Evolutionary conservation across 1,139 yeast species (phyloP).

Genomic region (Saccharomyces hybrid): DNA sequence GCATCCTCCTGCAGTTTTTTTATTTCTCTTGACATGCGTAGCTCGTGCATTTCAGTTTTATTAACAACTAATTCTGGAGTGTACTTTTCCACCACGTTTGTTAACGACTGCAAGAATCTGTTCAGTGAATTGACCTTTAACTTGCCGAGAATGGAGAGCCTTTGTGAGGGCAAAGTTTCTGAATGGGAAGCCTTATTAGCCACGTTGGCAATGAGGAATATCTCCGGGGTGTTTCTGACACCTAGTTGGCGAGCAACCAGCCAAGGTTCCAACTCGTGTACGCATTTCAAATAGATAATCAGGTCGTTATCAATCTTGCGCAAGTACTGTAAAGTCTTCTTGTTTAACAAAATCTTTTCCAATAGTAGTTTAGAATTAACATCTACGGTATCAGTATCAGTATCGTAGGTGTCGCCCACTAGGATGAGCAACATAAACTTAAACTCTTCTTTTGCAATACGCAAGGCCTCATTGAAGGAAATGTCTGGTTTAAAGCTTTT

Average conservation of each 20-base stretch:
- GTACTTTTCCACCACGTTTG: constrained; percentile 26
- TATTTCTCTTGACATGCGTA: constrained; percentile 32
- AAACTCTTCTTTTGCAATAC: constrained; percentile 27
- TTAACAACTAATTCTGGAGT: constrained; percentile 33
- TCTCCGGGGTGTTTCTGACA: constrained; percentile 29
- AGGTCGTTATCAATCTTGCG: constrained; percentile 25
- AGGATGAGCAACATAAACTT: constrained; percentile 29
- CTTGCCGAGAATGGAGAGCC: constrained; percentile 30
- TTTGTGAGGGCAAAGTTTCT: constrained; percentile 25
- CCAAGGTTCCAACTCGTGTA: constrained; percentile 31
- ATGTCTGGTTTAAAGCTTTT: not conserved
- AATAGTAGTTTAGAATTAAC: constrained; percentile 24
- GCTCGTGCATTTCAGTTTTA: constrained; percentile 32
- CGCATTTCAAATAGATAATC: constrained; percentile 28
- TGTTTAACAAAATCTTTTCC: constrained; percentile 26
- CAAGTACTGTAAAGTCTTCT: constrained; percentile 19
- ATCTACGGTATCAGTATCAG: constrained; percentile 9
- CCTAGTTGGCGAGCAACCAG: constrained; percentile 28
- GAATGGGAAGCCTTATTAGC: constrained; percentile 21
- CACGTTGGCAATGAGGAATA: constrained; percentile 34
- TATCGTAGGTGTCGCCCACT: constrained; percentile 23
- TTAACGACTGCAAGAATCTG: constrained; percentile 27
- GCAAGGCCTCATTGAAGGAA: constrained; percentile 30
- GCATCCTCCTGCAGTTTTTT: constrained; percentile 35
- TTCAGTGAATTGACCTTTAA: constrained; percentile 25